Base-by-base conservation (phyloP, 2,329 filamentous ascomycete species). In the Triangularia verruculosa region DNA sequence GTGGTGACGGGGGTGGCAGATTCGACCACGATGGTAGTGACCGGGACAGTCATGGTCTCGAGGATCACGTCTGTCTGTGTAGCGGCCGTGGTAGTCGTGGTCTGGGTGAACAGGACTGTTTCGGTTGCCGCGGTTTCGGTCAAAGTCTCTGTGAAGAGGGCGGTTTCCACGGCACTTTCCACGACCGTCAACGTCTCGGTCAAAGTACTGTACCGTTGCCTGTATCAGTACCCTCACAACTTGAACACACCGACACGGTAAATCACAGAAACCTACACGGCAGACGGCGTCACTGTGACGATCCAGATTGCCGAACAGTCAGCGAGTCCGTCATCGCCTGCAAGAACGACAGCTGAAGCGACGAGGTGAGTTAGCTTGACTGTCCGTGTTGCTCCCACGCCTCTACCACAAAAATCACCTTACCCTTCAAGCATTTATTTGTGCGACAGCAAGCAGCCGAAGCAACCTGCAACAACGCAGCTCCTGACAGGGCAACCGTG, bases 401-500 rank as follows among this genome's bases (percentile, higher is more conserved):
- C 9, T 28, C 27, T 4, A 28, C 27, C 27, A 28, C 27, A 9
- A 9, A 9, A 28, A 4, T 4, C 27, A 4, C 9, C 27, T 47
- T 53, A 60, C 39, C 58, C n/a, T 61, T 55, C 27, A 61, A 39
- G 27, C 59, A 61, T 20, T 61, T 55, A 27, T 61, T 61, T 17
- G 25, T 61, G 28, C 59, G 59, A n/a, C 59, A 61, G 51, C 59
- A 61, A 20, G 43, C 59, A 32, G 59, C 59, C 6, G 59, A 54
- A 24, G 51, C 51, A 24, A 61, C 43, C 27, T 55, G 51, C n/a
- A 61, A 20, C 51, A 27, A 34, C 17, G 24, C 51, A 34, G 54
- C 28, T 12, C 43, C 59, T 25, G 59, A 55, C 20, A 55, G n/a
- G 11, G 54, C 28, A n/a, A 61, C n/a, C 12, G n/a, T 27, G 17